Evolutionary conservation across 2,329 filamentous ascomycete species (phyloP), one percentile per base, ranked within the genome.

Genomic region (Cladosporium sp.): DNA sequence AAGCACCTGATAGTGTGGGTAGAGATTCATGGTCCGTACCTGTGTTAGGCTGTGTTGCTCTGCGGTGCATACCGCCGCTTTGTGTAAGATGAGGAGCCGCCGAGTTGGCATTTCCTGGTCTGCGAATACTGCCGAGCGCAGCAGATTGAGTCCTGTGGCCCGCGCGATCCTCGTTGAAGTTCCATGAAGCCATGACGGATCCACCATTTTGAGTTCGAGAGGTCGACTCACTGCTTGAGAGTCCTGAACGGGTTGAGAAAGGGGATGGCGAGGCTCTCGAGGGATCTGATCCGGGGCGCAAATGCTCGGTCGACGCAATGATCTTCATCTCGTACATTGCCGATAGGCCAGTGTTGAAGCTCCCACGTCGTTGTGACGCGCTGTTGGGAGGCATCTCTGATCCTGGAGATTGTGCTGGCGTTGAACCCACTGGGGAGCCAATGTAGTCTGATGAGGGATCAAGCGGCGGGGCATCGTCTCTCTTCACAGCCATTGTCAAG

Each of bases 401-500:
- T 74, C 74, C 57, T 73, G 71, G 52, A 69, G 64, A 58, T 64
- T 66, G 24, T 36, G 49, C 64, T 32, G 68, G 49, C 24, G 65
- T 54, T 59, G 57, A 38, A 64, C 64, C 36, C 68, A 67, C 38
- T 28, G 59, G 41, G 12, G 54, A 41, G 57, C 47, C 38, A 11
- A 55, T n/a, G 18, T 64, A 58, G 30, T 68, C 57, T 61, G 58
- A n/a, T 69, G 67, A 26, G 11, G 59, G 24, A 5, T 62, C 26
- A 24, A 36, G 74, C 67, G 36, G 34, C 8, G 78, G 67, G 44
- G 78, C 59, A 74, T 78, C 44, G 15, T 78, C 71, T 68, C 88
- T 89, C 59, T 88, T 85, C 18, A 89, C 85, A 4, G 94, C 94
- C 88, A 97, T 91, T 1, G 94, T 97, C 59, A 99, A 83, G 3